These are phyloP conservation scores for Xerocomellus intermedius DNA, from an alignment of 768 basidiomycete species.

Conservation along the genomic window DNA sequence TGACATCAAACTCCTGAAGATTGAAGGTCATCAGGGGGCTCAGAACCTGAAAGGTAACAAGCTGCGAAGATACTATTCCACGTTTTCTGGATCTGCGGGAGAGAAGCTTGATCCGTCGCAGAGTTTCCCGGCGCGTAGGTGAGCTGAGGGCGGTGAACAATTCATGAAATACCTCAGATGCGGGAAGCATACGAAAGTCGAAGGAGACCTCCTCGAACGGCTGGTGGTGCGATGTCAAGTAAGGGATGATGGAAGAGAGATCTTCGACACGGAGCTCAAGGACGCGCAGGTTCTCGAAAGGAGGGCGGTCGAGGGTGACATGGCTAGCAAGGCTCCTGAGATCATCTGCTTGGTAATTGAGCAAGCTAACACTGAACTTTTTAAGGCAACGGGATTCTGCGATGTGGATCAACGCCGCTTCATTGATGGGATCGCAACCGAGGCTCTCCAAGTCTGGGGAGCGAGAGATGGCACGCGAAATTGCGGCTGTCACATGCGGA, in stretches of 20 bases:
- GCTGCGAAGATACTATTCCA: no score
- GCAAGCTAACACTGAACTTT: not conserved
- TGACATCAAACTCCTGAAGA: not conserved
- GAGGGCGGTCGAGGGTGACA: not conserved
- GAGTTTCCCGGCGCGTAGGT: not conserved
- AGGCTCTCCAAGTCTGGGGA: not conserved
- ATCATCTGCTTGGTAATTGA: not conserved
- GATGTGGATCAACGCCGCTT: conserved; percentile 1
- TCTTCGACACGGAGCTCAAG: not conserved
- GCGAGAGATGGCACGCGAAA: conserved; percentile 5
- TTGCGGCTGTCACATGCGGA: not conserved
- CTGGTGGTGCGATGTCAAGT: conserved; percentile 3
- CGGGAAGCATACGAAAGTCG: not conserved
- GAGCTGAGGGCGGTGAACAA: not conserved
- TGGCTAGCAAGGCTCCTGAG: not conserved
- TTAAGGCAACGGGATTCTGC: not conserved
- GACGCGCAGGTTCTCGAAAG: conserved; percentile 8
- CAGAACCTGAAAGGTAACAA: not conserved
- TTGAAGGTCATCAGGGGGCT: conserved; percentile 2
- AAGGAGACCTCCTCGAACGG: conserved; percentile 7
- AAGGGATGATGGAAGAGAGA: conserved; percentile 8
- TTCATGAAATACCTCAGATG: not conserved
- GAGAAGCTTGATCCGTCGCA: not conserved
- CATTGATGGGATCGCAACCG: not conserved
- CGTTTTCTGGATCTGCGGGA: no score